phyloP scores from a whole-genome alignment of 768 basidiomycete species.

The Fomitopsis pulvina region DNA sequence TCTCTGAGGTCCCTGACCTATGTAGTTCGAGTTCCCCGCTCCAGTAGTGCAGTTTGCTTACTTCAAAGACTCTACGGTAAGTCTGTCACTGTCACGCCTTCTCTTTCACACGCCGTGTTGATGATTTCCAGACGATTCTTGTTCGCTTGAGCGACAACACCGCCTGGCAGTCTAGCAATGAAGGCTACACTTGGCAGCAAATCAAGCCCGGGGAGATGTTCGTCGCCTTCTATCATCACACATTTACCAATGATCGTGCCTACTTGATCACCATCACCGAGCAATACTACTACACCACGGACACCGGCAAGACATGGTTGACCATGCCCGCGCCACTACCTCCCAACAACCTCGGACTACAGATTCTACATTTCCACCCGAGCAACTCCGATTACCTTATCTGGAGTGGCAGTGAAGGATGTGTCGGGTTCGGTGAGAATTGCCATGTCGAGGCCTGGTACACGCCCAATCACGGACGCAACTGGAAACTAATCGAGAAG shows the following conservation, averaged over 20 bases:
- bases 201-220: conserved; percentile 56
- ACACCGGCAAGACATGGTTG: conserved; percentile 73
- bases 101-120: neutral
- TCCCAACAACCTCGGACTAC: conserved; percentile 74
- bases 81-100: too few relatives aligned
- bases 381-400: conserved; percentile 71
- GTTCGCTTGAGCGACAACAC: conserved; percentile 69
- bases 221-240: conserved; percentile 84
- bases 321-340: conserved; percentile 48
- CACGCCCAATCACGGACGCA: conserved; percentile 67
- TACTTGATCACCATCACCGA: conserved; percentile 75
- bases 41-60: conserved; percentile 73
- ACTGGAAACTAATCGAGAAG: conserved; percentile 70
- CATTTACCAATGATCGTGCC: conserved; percentile 71
- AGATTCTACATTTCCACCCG: conserved; percentile 85
- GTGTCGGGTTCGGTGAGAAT: conserved; percentile 36
- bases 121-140: conserved; percentile 59
- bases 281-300: conserved; percentile 74
- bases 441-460: conserved; percentile 78
- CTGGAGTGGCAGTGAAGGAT: conserved; percentile 79
- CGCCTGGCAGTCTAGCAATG: conserved; percentile 93
- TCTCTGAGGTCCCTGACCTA: neutral
- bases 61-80: conserved; percentile 73
- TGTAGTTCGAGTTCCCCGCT: conserved; percentile 61
- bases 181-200: conserved; percentile 87